phyloP scores from a whole-genome alignment of 108 stramenopile genomes.

The Pseudonitzschia multiseries region DNA sequence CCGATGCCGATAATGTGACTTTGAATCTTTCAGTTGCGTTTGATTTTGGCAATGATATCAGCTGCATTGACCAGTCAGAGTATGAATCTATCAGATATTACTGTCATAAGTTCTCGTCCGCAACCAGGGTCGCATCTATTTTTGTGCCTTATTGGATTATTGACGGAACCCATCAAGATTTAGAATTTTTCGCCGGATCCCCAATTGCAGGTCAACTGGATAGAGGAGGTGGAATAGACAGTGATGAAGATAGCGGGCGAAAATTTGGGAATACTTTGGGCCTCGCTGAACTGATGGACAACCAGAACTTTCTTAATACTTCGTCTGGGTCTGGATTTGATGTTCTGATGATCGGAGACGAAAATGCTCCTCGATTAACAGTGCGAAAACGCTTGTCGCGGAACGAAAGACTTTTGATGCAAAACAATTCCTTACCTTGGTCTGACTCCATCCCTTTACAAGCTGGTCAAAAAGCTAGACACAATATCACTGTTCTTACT shows the following conservation, averaged over 20 bases:
- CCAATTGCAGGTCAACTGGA: constrained; percentile 44
- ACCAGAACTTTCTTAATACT: constrained; percentile 26
- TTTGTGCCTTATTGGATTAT: constrained; percentile 60
- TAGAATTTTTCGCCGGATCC: constrained; percentile 47
- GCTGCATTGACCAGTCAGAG: constrained; percentile 12
- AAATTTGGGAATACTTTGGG: constrained; percentile 27
- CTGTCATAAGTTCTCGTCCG: constrained; percentile 20
- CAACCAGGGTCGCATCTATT: constrained; percentile 34
- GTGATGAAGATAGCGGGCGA: constrained; percentile 3
- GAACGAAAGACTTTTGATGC: constrained; percentile 13
- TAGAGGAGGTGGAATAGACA: constrained; percentile 5
- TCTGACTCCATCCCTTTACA: constrained; percentile 49
- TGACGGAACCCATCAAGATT: constrained; percentile 48
- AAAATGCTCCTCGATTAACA: constrained; percentile 36
- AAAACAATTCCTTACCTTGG: constrained; percentile 43
- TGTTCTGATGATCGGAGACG: constrained; percentile 57
- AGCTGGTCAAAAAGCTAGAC: constrained; percentile 9
- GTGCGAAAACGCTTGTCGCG: constrained; percentile 37
- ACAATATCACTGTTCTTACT: constrained; percentile 48
- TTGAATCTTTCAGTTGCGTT: constrained; percentile 44
- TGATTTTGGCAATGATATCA: constrained; percentile 17
- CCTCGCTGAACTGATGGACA: constrained; percentile 46
- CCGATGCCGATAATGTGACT: constrained; percentile 31
- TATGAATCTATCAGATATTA: constrained; percentile 23
- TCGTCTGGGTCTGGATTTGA: constrained; percentile 31